Conservation (phyloP, 305 asterid species). For the Withania somnifera region DNA sequence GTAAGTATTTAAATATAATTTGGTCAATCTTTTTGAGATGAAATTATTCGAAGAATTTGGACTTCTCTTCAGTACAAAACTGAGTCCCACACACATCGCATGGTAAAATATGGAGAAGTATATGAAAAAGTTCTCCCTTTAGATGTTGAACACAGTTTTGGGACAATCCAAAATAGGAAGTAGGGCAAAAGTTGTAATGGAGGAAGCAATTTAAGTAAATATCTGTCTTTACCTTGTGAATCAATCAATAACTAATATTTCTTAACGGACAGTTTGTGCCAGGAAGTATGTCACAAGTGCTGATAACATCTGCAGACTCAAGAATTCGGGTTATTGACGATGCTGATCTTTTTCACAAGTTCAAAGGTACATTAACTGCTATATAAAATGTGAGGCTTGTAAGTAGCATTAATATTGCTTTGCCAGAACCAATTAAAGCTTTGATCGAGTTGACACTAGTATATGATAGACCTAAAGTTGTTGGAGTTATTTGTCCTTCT, state of each 20-base stretch:
- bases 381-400: neutral
- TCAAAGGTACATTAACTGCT: conserved; percentile 51
- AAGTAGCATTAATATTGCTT: neutral
- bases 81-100: neutral
- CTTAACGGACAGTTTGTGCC: conserved; percentile 71
- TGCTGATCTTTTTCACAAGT: conserved; percentile 79
- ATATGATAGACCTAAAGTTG: neutral
- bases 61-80: neutral
- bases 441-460: neutral
- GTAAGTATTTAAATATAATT: neutral
- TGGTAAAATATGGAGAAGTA: neutral
- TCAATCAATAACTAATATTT: conserved; percentile 3
- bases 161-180: neutral
- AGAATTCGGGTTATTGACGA: conserved; percentile 86
- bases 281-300: conserved; percentile 90
- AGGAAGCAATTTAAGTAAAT: neutral
- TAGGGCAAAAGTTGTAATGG: neutral
- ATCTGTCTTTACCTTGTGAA: neutral
- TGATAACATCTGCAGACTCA: conserved; percentile 93
- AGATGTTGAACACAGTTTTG: neutral
- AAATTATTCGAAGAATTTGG: neutral
- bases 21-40: neutral
- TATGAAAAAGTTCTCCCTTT: neutral
- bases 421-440: neutral
- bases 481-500: too few species aligned